Base-by-base conservation (phyloP, 495 filamentous ascomycete species). In the Hyaloscypha hepaticicola region DNA sequence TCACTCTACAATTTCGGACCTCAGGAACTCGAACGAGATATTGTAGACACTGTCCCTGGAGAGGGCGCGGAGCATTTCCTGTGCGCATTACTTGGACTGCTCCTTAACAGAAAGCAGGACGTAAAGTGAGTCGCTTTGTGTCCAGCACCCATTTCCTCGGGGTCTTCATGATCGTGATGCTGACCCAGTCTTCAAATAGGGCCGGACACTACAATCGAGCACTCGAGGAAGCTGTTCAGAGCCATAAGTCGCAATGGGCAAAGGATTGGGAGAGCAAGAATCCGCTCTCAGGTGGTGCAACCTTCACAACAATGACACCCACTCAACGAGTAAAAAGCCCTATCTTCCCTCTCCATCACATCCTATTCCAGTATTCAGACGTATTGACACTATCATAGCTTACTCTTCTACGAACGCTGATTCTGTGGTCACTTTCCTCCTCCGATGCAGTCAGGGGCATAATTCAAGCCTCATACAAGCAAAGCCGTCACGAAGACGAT, bases 81-180 rank as follows among this genome's bases (percentile, higher is more conserved):
- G 33, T 98, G 96, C 81, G 91, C 92, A 69, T 78, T 99, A 51
- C 76, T 99, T 24, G 86, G 91, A 29, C 79, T 98, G 72, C 84
- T 97, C 59, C 82, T 98, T 67, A 99, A 99, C 72, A 87, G 95
- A 71, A 98, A 98, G 82, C 97, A 99, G 72, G 90, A 95, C 79
- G 90, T 98, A 71, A 96, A 98, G 95, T 99, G 85, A 77, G 92
- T 81, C 12, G 24, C 50, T 22, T 29, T 33, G 56, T 8, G 21
- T 66, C 25, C 61, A 74, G 57, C 72, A 55, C 22, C 19, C 31
- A 3, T 24, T 67, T 21, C 21, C 16, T 12, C 51, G 4, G 24
- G n/a, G 11, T 45, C 11, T 41, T 41, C 4, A 25, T 21, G 19
- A 60, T 29, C 27, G 55, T 73, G 11, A 66, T 55, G 63, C 61